Conservation (phyloP, 805 yeast genomes). For the Maudiozyma bulderi region DNA sequence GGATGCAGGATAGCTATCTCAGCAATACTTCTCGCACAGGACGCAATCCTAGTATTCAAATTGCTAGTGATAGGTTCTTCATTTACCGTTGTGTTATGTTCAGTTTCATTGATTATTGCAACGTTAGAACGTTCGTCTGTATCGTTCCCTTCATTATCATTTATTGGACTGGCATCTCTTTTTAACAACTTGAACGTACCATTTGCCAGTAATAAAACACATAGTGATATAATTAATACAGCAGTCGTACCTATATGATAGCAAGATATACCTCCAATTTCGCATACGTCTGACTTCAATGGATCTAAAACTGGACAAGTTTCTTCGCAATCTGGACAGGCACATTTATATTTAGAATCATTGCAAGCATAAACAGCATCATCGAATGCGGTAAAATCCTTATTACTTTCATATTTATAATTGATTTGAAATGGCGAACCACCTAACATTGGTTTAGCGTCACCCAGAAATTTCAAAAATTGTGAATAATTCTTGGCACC, state of each 20-base stretch:
- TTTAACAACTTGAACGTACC: neutral
- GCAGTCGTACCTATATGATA: constrained; percentile 21
- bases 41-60: constrained; percentile 3
- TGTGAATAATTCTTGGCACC: constrained; percentile 70
- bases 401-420: constrained; percentile 40
- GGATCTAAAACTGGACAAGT: constrained; percentile 66
- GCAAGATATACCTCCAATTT: constrained; percentile 58
- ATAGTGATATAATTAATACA: constrained; percentile 30
- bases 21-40: constrained; percentile 10
- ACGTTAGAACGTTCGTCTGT: neutral
- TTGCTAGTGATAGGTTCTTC: neutral
- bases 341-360: constrained; percentile 58
- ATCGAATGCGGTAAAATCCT: constrained; percentile 12
- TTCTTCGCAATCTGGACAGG: constrained; percentile 81
- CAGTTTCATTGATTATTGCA: neutral
- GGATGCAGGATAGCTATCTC: neutral
- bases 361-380: constrained; percentile 39
- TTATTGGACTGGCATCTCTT: neutral
- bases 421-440: constrained; percentile 95
- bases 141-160: neutral
- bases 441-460: constrained; percentile 85
- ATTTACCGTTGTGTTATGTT: neutral
- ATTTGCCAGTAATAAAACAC: constrained; percentile 9
- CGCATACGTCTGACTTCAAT: constrained; percentile 38
- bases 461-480: constrained; percentile 84